A percentile compares a stretch with the other conserved stretches of the same genome.
phyloP scores from a whole-genome alignment of 1,139 yeast species.

The Kluyveromyces sp. region DNA sequence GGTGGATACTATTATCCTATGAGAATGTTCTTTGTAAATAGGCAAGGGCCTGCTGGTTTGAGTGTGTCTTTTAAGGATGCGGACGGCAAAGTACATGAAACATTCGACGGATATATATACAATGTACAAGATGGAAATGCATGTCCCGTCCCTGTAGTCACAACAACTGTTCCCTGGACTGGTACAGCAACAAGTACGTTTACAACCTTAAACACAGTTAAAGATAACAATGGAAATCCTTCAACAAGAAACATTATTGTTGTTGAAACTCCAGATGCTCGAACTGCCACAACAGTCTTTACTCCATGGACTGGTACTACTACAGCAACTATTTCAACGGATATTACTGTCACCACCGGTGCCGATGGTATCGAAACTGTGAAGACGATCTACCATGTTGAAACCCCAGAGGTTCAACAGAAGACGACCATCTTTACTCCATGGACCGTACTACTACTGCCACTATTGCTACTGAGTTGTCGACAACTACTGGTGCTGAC shows the following conservation, averaged over 20 bases:
- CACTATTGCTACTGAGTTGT: neutral
- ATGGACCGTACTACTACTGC: conserved; percentile 3
- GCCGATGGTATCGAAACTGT: conserved; percentile 18
- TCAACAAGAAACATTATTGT: conserved; percentile 12
- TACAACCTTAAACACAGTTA: conserved; percentile 8
- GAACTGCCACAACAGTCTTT: conserved; percentile 6
- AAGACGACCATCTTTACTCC: neutral
- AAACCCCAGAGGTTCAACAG: neutral
- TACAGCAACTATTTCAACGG: neutral
- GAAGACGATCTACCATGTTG: conserved; percentile 4
- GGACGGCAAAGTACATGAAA: conserved; percentile 9
- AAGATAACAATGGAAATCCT: conserved; percentile 4
- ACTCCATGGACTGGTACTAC: conserved; percentile 9
- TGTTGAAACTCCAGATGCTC: conserved; percentile 12
- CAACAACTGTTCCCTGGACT: conserved; percentile 6
- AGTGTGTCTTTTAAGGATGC: conserved; percentile 12
- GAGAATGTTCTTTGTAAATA: conserved; percentile 14
- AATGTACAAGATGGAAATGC: conserved; percentile 6
- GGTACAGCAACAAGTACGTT: conserved; percentile 8
- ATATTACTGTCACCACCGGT: conserved; percentile 10
- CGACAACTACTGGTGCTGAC: conserved; percentile 3
- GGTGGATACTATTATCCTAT: conserved; percentile 15
- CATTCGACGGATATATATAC: conserved; percentile 8
- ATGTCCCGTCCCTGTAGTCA: conserved; percentile 6
- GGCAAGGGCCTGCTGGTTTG: conserved; percentile 12